Base-by-base conservation (phyloP, 441 rosid species). In the Geranium incanum region DNA sequence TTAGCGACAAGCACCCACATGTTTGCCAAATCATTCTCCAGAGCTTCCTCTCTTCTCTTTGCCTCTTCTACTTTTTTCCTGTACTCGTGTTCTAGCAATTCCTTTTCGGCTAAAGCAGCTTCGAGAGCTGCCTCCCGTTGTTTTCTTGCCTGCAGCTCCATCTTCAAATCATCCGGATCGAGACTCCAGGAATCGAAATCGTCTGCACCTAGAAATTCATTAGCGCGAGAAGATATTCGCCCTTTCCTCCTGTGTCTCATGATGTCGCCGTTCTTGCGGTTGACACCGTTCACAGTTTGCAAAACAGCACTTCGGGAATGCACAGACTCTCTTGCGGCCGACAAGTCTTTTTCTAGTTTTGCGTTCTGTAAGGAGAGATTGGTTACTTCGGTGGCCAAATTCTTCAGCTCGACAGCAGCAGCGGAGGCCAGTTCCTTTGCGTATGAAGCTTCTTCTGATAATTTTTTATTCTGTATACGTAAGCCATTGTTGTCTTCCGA, bases 1-100 rank as follows among this genome's bases (percentile, higher is more conserved):
- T 88, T 91, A 50, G 99, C 98, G 76, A 95, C 99, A 81, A 95
- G 97, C 39, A 95, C 95, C 98, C 99, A 92, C 99, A 95, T 95
- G 78, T 91, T 92, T 57, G 99, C 98, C 69, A 92, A 80, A 81
- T 95, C 99, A 78, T 91, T 95, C 83, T 95, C 99, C 67, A 92
- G 75, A 72, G 93, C 86, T 80, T 88, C 95, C 76, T 95, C 98
- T 80, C 91, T 87, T 76, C 71, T 87, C 89, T 86, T 91, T 68
- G 92, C 89, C 81, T 91, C 98, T 77, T 92, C 98, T 33, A 74
- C 83, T 71, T 81, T 91, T 82, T 86, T 91, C 84, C 82, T 84
- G 78, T 85, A 89, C 73, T 85, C 95, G 75, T 91, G 92, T 81
- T 90, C 97, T 64, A 86, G 52, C 77, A 82, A 78, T 70, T 89